A percentile compares a stretch with the other conserved stretches of the same genome.
phyloP scores from a whole-genome alignment of 305 asterid species.

The Plantago rigida region DNA sequence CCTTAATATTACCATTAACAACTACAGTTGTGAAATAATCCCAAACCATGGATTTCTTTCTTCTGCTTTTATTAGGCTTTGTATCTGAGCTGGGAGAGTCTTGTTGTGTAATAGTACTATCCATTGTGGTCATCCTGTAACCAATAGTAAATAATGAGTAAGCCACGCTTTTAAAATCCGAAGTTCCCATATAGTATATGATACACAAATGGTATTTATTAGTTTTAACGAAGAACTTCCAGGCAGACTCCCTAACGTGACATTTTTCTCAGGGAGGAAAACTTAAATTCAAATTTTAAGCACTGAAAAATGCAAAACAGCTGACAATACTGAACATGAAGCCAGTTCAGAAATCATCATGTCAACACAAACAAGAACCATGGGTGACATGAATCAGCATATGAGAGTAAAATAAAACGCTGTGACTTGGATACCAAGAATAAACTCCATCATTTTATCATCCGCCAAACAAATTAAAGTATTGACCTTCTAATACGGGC shows the following conservation, averaged over 20 bases:
- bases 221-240: no score
- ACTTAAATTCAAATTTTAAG: no score
- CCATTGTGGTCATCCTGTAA: constrained; percentile 43
- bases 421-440: background rate
- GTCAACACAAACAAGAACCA: background rate
- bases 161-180: constrained; percentile 2
- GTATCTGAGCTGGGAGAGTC: constrained; percentile 41
- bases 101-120: constrained; percentile 29
- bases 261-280: no score
- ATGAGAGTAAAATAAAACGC: background rate
- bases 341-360: no score
- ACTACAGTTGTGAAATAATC: constrained; percentile 57
- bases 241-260: no score
- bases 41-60: constrained; percentile 81
- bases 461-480: no score
- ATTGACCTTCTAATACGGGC: background rate
- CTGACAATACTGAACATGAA: background rate
- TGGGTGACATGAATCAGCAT: background rate
- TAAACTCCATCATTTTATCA: background rate
- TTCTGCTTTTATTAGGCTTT: constrained; percentile 47
- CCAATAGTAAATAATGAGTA: constrained; percentile 1
- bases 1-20: constrained; percentile 43
- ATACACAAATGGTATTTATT: background rate
- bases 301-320: background rate
- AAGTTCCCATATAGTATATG: no score